A percentile compares a stretch with the other conserved stretches of the same genome.
Conservation (phyloP, 2,329 filamentous ascomycete species). For the Xylaria sp. region DNA sequence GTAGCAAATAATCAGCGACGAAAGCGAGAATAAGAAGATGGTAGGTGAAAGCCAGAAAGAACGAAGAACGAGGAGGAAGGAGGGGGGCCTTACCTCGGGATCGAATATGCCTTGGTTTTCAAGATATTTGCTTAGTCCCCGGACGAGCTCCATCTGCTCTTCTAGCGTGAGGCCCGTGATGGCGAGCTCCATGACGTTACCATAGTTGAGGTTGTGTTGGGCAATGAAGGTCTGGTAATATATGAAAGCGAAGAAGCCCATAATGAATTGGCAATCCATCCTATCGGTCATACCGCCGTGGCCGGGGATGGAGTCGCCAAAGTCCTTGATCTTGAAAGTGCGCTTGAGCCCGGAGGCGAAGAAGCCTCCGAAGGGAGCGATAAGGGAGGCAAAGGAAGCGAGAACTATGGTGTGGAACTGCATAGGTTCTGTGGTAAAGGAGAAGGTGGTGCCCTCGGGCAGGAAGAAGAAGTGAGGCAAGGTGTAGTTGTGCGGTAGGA, state of each 20-base stretch:
- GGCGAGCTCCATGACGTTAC: slow-evolving; percentile 87
- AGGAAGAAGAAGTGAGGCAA: slow-evolving; percentile 70
- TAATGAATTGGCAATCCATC: slow-evolving; percentile 99
- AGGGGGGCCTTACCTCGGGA: slow-evolving; percentile 51
- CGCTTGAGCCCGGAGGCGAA: slow-evolving; percentile 98
- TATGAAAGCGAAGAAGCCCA: slow-evolving; percentile 98
- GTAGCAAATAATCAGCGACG: background rate
- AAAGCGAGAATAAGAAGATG: background rate
- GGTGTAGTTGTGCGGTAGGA: slow-evolving; percentile 68
- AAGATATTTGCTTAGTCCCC: slow-evolving; percentile 71
- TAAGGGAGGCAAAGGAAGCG: slow-evolving; percentile 93
- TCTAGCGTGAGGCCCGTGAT: slow-evolving; percentile 89
- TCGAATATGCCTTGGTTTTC: slow-evolving; percentile 69
- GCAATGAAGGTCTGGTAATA: slow-evolving; percentile 99
- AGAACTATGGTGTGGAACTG: slow-evolving; percentile 93
- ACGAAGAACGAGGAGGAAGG: background rate
- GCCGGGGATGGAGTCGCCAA: slow-evolving; percentile 96
- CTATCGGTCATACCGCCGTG: slow-evolving; percentile 98
- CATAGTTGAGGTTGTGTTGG: slow-evolving; percentile 84
- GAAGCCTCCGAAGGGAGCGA: slow-evolving; percentile 97
- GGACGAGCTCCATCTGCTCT: slow-evolving; percentile 87
- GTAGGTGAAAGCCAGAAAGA: background rate
- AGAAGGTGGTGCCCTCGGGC: slow-evolving; percentile 59
- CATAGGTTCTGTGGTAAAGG: slow-evolving; percentile 83
- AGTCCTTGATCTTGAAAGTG: slow-evolving; percentile 99